Conservation (phyloP, 805 yeast genomes). For the Ogataea kodamae region DNA sequence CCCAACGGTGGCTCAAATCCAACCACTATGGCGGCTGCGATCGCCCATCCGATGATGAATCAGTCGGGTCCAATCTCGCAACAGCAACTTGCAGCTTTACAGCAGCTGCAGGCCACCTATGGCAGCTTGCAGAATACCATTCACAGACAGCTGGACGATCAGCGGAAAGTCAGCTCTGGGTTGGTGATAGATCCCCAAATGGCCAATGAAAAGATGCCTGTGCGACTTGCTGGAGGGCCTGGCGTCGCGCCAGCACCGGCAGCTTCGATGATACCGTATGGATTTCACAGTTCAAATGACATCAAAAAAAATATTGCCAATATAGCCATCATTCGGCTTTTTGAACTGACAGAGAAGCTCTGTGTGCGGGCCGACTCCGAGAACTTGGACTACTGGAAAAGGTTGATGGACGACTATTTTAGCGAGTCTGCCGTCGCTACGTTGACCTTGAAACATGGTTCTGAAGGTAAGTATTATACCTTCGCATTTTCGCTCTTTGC, state of each 20-base stretch:
- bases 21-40: conserved; percentile 25
- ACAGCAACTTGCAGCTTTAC: conserved; percentile 25
- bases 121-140: conserved; percentile 28
- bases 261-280: conserved; percentile 11
- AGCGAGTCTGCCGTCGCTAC: conserved; percentile 48
- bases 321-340: conserved; percentile 47
- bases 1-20: conserved; percentile 13
- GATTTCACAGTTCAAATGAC: conserved; percentile 21
- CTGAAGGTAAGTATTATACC: conserved; percentile 56
- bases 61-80: conserved; percentile 25
- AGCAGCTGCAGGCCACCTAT: conserved; percentile 31
- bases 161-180: conserved; percentile 9
- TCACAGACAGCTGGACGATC: conserved; percentile 22
- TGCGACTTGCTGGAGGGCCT: conserved; percentile 1
- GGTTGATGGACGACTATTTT: conserved; percentile 47
- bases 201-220: not conserved
- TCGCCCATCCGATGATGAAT: conserved; percentile 27
- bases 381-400: conserved; percentile 48
- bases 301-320: conserved; percentile 38
- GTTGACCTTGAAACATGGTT: conserved; percentile 42
- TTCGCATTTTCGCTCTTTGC: conserved; percentile 65
- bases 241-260: no score
- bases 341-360: conserved; percentile 46
- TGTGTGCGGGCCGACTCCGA: conserved; percentile 41
- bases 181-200: conserved; percentile 1